These are phyloP conservation scores for Letharia columbiana DNA, from an alignment of 495 filamentous ascomycete genomes.

Conservation along the genomic window DNA sequence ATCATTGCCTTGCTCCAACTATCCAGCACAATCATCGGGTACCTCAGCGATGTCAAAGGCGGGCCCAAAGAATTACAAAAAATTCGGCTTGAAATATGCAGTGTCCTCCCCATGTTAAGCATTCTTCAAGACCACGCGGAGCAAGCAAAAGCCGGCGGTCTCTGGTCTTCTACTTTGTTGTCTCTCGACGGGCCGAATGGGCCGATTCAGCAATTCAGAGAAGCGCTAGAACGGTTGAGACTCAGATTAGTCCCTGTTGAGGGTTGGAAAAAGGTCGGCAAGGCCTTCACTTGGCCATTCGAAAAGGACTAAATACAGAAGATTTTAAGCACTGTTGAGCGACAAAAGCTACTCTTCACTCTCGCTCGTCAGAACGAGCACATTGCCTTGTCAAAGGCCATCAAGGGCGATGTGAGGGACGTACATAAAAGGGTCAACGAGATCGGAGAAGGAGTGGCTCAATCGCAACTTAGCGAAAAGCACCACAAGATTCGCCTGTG, in stretches of 20 bases:
- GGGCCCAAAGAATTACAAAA: neutral
- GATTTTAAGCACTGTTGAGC: slow-evolving; percentile 12
- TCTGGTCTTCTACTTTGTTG: neutral
- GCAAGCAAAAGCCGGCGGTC: neutral
- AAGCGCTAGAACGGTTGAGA: slow-evolving; percentile 4
- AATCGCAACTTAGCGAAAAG: neutral
- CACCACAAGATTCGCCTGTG: slow-evolving; percentile 13
- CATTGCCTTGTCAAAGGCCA: slow-evolving; percentile 5
- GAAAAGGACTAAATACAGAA: slow-evolving; percentile 11
- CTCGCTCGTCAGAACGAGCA: slow-evolving; percentile 16
- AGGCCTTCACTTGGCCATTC: slow-evolving; percentile 15
- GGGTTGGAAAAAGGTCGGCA: slow-evolving; percentile 1
- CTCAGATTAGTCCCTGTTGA: neutral
- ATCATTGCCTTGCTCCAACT: slow-evolving; percentile 5
- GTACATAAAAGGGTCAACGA: neutral
- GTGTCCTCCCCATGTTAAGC: neutral
- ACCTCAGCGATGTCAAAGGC: slow-evolving; percentile 2
- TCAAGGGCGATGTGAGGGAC: neutral
- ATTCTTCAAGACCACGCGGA: slow-evolving; percentile 1
- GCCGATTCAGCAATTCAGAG: slow-evolving; percentile 6
- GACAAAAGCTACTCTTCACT: slow-evolving; percentile 14
- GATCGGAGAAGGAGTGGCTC: neutral
- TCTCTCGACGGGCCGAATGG: slow-evolving; percentile 8
- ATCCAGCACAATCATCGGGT: neutral
- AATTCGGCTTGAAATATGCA: neutral